Evolutionary conservation across 345 rosid species (phyloP), one percentile per base, ranked within the genome.

Genomic region (Eucalyptus polybractea): DNA sequence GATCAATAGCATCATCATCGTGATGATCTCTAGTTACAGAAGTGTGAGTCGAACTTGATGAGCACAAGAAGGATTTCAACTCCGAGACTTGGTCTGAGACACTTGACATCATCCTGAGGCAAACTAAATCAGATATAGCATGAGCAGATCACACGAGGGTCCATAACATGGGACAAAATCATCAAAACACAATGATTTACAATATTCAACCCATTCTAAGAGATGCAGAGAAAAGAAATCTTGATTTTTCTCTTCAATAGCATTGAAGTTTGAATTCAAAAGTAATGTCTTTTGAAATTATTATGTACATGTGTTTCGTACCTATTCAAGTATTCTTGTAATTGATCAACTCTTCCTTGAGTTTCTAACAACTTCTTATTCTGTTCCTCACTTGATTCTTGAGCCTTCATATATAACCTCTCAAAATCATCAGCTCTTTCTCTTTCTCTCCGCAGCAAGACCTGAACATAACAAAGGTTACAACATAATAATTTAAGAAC

Each of bases 71-170:
- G 76, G 86, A 93, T 91, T 96, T 97, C 90, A 95, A 92, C 94
- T 96, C 97, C 27, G 98, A 92, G 93, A 97, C 94, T 92, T 96
- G 99, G 91, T 96, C 98, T 33, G 98, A 93, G 95, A 97, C 95
- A 90, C 94, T 93, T 86, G 95, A 93, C 89, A 96, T 91, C 95
- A 97, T 94, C 97, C 98, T 96, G 99, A 91, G 93, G 93, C 93
- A 94, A 93, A 94, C 97, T 95, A 95, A 93, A 94, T 93, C 94
- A 91, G 94, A 92, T 92, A 88, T 92, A 92, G 93, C 88, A 93
- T 95, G 92, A 94, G 93, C 92, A 90, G 93, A 90, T n/a, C 88
- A 89, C 92, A 92, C 76, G 90, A 87, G 51, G 65, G 67, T 76
- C 58, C 50, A 25, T 76, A 45, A 51, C 21, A 24, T 58, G 37